phyloP scores from a whole-genome alignment of 176 grass and related monocot species.

The Aegilops bicornis region DNA sequence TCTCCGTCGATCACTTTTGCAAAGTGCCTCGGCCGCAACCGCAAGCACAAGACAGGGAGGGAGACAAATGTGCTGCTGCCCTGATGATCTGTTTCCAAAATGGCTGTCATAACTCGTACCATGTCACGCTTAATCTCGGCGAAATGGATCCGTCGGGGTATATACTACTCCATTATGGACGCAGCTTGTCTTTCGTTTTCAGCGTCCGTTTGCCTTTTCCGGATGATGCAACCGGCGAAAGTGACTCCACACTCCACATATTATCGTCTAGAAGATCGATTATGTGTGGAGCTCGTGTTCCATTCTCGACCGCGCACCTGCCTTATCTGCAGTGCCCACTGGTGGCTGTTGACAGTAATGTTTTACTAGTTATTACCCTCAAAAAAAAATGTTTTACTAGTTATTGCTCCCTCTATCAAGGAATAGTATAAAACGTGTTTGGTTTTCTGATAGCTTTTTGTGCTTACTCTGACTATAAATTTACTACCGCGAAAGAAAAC shows the following conservation, averaged over 20 bases:
- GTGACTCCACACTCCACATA: not conserved
- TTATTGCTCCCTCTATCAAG: not conserved
- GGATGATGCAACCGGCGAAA: not conserved
- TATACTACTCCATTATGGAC: not conserved
- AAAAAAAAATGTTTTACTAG: not conserved
- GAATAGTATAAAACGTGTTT: not conserved
- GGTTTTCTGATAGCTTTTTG: not conserved
- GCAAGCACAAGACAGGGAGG: not conserved
- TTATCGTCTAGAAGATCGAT: constrained; percentile 6
- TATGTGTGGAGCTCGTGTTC: not conserved
- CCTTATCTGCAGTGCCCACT: not conserved
- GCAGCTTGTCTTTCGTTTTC: constrained; percentile 41
- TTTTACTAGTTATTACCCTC: not conserved
- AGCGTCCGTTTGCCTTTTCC: constrained; percentile 9
- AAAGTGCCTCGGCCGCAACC: not conserved
- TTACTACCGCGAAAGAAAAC: too few relatives aligned
- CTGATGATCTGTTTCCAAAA: not conserved
- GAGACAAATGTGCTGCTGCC: not conserved
- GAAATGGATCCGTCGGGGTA: not conserved
- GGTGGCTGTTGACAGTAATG: not conserved
- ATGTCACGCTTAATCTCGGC: not conserved
- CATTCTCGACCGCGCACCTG: constrained; percentile 5
- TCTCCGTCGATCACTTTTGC: not conserved
- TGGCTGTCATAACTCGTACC: not conserved
- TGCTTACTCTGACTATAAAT: too few relatives aligned